phyloP scores from a whole-genome alignment of 2,329 filamentous ascomycete genomes.

The Lachnellula hyalina region DNA sequence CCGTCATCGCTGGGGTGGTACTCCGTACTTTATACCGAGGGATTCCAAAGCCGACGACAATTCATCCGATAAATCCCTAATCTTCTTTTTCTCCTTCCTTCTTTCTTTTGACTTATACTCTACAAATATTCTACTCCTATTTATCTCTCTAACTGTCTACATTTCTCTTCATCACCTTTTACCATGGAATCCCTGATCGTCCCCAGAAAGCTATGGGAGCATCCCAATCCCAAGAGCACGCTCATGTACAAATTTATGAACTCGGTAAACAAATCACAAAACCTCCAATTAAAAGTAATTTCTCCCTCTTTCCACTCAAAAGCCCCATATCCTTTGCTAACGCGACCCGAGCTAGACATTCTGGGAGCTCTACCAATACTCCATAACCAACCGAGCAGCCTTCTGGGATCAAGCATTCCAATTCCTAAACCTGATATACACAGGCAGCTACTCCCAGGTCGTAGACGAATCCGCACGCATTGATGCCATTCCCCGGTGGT shows the following conservation, averaged over 20 bases:
- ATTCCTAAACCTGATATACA: conserved; percentile 55
- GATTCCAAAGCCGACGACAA: no score
- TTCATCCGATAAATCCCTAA: no score
- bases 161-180: background rate
- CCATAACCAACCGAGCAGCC: conserved; percentile 52
- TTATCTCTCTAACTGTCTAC: background rate
- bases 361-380: conserved; percentile 65
- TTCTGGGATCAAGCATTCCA: conserved; percentile 65
- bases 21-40: no score
- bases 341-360: conserved; percentile 48
- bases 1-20: background rate
- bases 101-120: no score
- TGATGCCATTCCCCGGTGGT: conserved; percentile 70
- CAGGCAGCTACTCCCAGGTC: conserved; percentile 51
- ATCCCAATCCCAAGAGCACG: conserved; percentile 55
- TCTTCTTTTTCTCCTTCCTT: no score
- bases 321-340: background rate
- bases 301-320: background rate
- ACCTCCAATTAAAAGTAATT: conserved; percentile 51
- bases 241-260: conserved; percentile 65
- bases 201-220: conserved; percentile 64
- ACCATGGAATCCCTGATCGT: conserved; percentile 23
- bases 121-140: background rate
- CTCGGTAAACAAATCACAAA: conserved; percentile 52
- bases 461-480: conserved; percentile 68